Percentiles rank a stretch among this genome's conserved stretches.
Conservation (phyloP, 2,329 filamentous ascomycete species). For the Grosmannia huntii region DNA sequence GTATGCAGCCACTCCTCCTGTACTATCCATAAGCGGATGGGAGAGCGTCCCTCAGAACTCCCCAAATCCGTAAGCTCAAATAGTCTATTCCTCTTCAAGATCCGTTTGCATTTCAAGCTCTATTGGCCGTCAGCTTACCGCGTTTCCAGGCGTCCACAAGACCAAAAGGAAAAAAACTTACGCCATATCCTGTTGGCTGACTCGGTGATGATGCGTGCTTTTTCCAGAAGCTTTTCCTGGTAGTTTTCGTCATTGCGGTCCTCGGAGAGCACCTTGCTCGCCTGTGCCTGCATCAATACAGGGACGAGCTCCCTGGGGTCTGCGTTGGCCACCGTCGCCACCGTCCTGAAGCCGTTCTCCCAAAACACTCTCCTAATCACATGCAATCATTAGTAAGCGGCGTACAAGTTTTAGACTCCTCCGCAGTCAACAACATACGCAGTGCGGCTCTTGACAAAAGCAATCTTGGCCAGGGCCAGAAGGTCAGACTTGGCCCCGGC, state of each 20-base stretch:
- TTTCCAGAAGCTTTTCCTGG: constrained; percentile 45
- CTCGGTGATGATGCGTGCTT: constrained; percentile 51
- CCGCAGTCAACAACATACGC: constrained; percentile 31
- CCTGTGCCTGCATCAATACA: constrained; percentile 59
- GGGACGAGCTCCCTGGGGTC: constrained; percentile 55
- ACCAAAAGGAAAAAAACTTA: constrained; percentile 25
- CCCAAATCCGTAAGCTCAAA: too few relatives aligned
- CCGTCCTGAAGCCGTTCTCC: constrained; percentile 61
- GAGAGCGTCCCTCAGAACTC: too few relatives aligned
- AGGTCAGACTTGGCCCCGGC: constrained; percentile 61
- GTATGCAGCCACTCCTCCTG: too few relatives aligned
- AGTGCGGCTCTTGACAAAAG: constrained; percentile 66
- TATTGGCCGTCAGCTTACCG: constrained; percentile 3
- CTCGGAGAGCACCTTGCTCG: constrained; percentile 47
- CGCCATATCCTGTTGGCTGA: constrained; percentile 60
- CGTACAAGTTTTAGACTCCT: background rate
- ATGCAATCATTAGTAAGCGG: background rate
- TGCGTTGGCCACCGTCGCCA: constrained; percentile 56
- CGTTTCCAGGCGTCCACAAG: background rate
- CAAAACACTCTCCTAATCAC: constrained; percentile 44
- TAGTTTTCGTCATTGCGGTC: constrained; percentile 46
- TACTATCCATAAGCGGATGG: too few relatives aligned
- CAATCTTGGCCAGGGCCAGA: constrained; percentile 56
- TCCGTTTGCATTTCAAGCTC: constrained; percentile 14
- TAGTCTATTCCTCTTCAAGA: constrained; percentile 8